Percentiles rank a stretch among this genome's conserved stretches.
These are phyloP conservation scores for Colletotrichum tanaceti DNA, from an alignment of 2,329 filamentous ascomycete genomes.

Conservation along the genomic window DNA sequence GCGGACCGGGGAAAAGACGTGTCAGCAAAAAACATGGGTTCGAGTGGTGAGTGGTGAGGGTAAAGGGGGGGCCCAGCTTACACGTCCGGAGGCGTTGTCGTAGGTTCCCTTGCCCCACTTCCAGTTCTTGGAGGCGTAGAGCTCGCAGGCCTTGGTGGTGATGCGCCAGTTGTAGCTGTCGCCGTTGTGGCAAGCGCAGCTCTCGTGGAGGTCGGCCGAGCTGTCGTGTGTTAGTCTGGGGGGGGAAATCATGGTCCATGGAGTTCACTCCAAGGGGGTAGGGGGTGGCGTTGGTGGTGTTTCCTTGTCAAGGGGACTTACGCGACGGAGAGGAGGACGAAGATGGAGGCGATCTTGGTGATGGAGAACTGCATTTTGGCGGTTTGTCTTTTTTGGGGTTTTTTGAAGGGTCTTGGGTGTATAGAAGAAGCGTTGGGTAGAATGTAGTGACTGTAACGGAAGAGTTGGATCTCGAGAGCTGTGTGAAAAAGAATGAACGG, in stretches of 20 bases:
- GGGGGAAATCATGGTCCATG: no score
- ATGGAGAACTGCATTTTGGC: conserved; percentile 39
- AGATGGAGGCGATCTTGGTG: conserved; percentile 32
- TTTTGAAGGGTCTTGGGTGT: background rate
- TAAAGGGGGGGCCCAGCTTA: no score
- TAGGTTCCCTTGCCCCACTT: conserved; percentile 39
- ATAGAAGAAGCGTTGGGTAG: background rate
- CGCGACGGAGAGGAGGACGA: conserved; percentile 23
- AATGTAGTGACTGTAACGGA: conserved; percentile 30
- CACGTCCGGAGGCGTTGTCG: conserved; percentile 36
- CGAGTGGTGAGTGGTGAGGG: background rate
- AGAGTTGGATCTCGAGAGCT: background rate
- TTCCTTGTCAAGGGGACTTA: no score
- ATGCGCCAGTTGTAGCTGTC: conserved; percentile 45
- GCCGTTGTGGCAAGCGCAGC: conserved; percentile 43
- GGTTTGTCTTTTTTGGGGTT: background rate
- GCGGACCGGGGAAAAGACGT: no score
- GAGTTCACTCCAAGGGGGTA: no score
- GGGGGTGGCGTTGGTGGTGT: no score
- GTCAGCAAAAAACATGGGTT: background rate
- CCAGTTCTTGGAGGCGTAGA: conserved; percentile 37
- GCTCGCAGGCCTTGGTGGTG: conserved; percentile 41
- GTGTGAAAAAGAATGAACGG: conserved; percentile 35
- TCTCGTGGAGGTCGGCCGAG: conserved; percentile 43
- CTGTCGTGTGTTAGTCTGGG: conserved; percentile 19